Base-by-base conservation (phyloP, 1,284 basidiomycete genomes). In the Papiliotrema flavescens region DNA sequence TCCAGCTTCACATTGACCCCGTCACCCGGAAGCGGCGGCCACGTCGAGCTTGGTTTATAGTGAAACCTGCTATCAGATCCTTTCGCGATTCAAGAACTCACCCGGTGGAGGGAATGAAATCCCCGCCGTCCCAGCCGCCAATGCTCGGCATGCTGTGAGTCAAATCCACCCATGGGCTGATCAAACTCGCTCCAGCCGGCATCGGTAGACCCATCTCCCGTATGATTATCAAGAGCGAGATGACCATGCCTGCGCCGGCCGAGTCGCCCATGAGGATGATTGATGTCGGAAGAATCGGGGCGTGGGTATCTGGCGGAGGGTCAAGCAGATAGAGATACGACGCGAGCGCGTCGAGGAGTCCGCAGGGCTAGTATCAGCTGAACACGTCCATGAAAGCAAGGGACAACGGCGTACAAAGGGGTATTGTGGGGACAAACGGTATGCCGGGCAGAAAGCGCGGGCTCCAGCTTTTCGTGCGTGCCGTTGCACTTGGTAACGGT, bases 141-240 rank as follows among this genome's bases (percentile, higher is more conserved):
- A 95, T 84, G 60, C 89, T 93, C 0, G 90, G 89, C 76, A 97
- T 96, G 0, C 88, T 92, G 73, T 98, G 94, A 0, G 90, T 93
- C 47, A 97, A 76, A 74, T 97, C 94, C 73, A 89, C 89, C 90
- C 90, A 95, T 0, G 91, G 91, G 13, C 88, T 90, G 61, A 94
- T 84, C 35, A 93, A 78, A 34, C 90, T 81, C 1, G 83, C 89
- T 7, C 90, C 92, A 3, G 91, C 90, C 0, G 94, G 94, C 62
- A 84, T 71, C 1, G 92, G 93, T 28, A 95, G 78, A 0, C 83
- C 85, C 34, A 84, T 78, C 71, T 98, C 95, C 6, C 95, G 86
- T 40, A 98, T 84, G 14, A 95, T 80, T 65, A 94, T 88, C 3
- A 98, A 81, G 11, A 97, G 78, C 1, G 92, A 87, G 36, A 98